phyloP scores from a whole-genome alignment of 208 protist species.

The Strigomonas galati region DNA sequence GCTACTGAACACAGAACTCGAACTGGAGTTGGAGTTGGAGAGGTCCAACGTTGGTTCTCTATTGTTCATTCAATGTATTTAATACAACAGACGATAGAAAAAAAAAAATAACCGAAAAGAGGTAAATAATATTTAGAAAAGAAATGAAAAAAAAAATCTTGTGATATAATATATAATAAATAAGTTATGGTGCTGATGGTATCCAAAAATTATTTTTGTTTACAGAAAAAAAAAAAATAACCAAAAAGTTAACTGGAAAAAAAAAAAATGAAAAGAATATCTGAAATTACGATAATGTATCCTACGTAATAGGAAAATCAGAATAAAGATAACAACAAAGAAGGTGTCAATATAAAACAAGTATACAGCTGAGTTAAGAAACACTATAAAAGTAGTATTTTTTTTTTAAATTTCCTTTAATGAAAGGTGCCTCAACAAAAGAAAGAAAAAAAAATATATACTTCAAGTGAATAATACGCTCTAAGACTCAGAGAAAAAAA shows the following conservation, averaged over 20 bases:
- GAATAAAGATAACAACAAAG: background rate
- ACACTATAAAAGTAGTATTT: background rate
- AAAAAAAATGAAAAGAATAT: slow-evolving; percentile 10
- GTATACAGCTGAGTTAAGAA: background rate
- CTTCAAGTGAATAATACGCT: background rate
- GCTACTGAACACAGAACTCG: no score
- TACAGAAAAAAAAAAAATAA: no score
- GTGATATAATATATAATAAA: no score
- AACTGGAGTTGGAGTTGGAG: no score
- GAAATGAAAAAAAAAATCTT: background rate
- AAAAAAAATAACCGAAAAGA: no score
- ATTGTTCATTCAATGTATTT: no score
- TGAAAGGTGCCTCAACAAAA: background rate
- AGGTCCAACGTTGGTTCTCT: no score
- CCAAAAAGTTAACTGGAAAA: no score
- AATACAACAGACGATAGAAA: no score
- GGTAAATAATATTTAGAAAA: no score
- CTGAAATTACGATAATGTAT: background rate
- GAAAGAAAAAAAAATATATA: background rate
- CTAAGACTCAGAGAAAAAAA: background rate
- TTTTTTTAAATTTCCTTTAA: background rate
- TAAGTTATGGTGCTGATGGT: no score
- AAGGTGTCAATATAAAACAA: slow-evolving; percentile 4
- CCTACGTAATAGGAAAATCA: slow-evolving; percentile 5
- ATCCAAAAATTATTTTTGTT: no score